phyloP scores from a whole-genome alignment of 2,329 filamentous ascomycete genomes.

The Pseudodiploospora longispora region DNA sequence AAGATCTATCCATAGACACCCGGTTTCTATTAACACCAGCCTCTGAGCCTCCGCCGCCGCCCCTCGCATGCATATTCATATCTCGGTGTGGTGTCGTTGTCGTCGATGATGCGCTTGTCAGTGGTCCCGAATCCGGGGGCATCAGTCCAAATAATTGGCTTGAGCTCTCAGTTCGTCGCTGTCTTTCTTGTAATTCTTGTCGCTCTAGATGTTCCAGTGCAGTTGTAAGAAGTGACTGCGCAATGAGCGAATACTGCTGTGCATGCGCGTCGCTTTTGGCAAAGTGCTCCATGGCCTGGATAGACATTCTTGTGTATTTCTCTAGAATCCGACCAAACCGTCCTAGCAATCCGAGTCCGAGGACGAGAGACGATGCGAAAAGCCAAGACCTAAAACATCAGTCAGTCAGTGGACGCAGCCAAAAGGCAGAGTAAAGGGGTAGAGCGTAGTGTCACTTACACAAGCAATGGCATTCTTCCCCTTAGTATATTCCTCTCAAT shows the following conservation, averaged over 20 bases:
- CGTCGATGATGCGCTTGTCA: conserved; percentile 2
- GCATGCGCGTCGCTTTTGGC: conserved; percentile 42
- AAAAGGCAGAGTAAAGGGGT: not conserved
- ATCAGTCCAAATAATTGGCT: conserved; percentile 44
- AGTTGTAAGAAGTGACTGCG: conserved; percentile 39
- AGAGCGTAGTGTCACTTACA: conserved; percentile 30
- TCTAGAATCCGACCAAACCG: conserved; percentile 45
- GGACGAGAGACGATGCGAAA: conserved; percentile 44
- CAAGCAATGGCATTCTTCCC: conserved; percentile 39
- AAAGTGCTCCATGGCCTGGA: conserved; percentile 41
- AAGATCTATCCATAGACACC: conserved; percentile 19
- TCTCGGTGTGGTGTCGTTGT: conserved; percentile 7
- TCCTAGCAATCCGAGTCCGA: conserved; percentile 42
- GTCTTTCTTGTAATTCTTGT: conserved; percentile 37
- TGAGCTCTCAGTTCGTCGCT: conserved; percentile 40
- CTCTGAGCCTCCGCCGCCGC: conserved; percentile 8
- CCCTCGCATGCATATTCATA: conserved; percentile 5
- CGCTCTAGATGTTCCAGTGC: conserved; percentile 40
- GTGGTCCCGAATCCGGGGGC: conserved; percentile 19
- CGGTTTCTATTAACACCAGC: conserved; percentile 8
- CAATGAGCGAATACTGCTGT: conserved; percentile 44
- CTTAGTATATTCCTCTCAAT: conserved; percentile 34
- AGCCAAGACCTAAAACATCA: conserved; percentile 38
- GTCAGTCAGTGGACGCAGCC: not conserved
- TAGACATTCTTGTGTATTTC: conserved; percentile 39